Percentiles rank a stretch among this genome's conserved stretches.
Conservation (phyloP, 208 protist genomes). For the Blastocrithidia nonstop region DNA sequence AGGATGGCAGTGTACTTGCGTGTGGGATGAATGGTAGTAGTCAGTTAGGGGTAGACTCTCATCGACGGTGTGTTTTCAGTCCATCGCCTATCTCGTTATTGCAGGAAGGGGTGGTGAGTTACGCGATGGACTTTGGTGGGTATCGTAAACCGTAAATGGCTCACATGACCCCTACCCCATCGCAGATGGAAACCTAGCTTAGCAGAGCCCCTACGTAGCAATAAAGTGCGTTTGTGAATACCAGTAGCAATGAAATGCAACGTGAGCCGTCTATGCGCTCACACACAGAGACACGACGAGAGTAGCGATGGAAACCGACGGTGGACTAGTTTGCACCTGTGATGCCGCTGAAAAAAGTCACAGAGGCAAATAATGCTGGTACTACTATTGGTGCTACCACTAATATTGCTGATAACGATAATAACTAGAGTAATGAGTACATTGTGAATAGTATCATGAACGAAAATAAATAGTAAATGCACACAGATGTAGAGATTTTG, state of each 20-base stretch:
- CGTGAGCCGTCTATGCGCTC: neutral
- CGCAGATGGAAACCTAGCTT: neutral
- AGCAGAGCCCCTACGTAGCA: too few species aligned
- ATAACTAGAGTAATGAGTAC: too few species aligned
- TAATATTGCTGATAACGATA: too few species aligned
- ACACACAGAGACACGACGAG: neutral
- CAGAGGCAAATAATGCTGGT: too few species aligned
- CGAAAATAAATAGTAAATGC: too few species aligned
- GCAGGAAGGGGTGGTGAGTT: constrained; percentile 48
- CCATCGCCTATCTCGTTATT: constrained; percentile 28
- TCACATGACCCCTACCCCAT: neutral
- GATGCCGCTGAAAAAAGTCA: too few species aligned
- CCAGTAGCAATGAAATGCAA: neutral
- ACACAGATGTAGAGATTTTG: too few species aligned
- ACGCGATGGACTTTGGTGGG: constrained; percentile 72
- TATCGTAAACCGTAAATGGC: constrained; percentile 18
- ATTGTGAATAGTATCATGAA: too few species aligned
- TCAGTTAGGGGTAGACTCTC: constrained; percentile 67
- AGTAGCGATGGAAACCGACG: too few species aligned
- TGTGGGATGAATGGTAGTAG: constrained; percentile 69
- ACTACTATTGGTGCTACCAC: too few species aligned
- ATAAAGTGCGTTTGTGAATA: neutral
- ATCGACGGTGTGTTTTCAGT: constrained; percentile 26
- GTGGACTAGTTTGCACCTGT: too few species aligned
- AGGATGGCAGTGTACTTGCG: constrained; percentile 49